These are phyloP conservation scores for Lyophyllum shimeji DNA, from an alignment of 768 basidiomycete genomes.

Conservation along the genomic window DNA sequence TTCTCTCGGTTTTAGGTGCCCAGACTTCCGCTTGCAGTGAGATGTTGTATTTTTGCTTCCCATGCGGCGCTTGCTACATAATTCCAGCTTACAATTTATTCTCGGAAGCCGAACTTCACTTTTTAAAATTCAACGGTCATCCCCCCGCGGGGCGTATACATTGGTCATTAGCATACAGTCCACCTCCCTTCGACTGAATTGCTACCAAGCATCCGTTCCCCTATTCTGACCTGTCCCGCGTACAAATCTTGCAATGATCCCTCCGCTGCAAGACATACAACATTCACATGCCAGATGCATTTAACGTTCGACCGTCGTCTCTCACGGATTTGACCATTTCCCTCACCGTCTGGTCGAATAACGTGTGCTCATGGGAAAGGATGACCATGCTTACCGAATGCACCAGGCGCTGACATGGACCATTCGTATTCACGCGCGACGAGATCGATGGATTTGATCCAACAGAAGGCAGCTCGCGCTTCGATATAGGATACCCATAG, in stretches of 20 bases:
- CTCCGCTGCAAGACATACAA: not conserved
- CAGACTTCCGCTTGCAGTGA: too few species aligned
- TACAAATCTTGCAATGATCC: not conserved
- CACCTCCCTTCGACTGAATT: not conserved
- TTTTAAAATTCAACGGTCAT: too few species aligned
- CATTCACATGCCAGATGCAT: not conserved
- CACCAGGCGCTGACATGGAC: conserved; percentile 67
- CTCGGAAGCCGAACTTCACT: not conserved
- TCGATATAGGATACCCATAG: not conserved
- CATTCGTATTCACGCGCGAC: conserved; percentile 80
- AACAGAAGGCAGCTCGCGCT: not conserved
- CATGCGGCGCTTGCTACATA: not conserved
- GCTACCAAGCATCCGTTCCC: not conserved
- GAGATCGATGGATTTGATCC: too few species aligned
- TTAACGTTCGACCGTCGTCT: conserved; percentile 38
- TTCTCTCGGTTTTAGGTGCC: too few species aligned
- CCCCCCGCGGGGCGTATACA: not conserved
- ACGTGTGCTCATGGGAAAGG: conserved; percentile 73
- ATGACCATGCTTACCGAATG: not conserved
- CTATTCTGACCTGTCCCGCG: not conserved
- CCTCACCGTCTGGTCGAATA: conserved; percentile 78
- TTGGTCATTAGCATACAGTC: not conserved
- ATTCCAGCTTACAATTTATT: not conserved
- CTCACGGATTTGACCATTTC: conserved; percentile 86
- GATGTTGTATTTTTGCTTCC: not conserved